phyloP scores from a whole-genome alignment of 2,329 filamentous ascomycete species.

The Cryphonectria nitschkei region DNA sequence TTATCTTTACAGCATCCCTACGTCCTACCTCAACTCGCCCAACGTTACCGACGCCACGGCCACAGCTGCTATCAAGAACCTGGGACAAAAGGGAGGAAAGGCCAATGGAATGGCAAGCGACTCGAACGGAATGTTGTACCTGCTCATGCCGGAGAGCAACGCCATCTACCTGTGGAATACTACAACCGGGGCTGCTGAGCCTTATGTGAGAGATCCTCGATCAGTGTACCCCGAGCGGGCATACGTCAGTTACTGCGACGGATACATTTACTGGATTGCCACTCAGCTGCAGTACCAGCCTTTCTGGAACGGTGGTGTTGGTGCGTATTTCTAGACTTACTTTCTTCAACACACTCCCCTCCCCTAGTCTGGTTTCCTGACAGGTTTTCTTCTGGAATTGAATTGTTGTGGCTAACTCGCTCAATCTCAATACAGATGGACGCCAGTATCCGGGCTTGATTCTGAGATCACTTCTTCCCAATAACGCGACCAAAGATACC shows the following conservation, averaged over 20 bases:
- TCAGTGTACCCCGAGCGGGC: constrained; percentile 4
- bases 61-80: not conserved
- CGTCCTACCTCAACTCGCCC: constrained; percentile 9
- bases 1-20: constrained; percentile 1
- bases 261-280: constrained; percentile 7
- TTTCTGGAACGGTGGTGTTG: not conserved
- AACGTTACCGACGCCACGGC: not conserved
- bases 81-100: constrained; percentile 7
- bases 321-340: not conserved
- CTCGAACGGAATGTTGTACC: not conserved
- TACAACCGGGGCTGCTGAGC: not conserved
- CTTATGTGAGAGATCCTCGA: not conserved
- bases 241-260: constrained; percentile 4
- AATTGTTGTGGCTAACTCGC: not conserved
- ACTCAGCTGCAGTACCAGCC: not conserved
- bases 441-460: not conserved
- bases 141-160: constrained; percentile 9
- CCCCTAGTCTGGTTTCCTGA: not conserved
- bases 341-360: not conserved
- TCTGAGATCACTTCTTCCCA: not conserved
- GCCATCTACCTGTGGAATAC: constrained; percentile 6
- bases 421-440: not conserved
- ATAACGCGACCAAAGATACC: constrained; percentile 3
- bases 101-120: constrained; percentile 1
- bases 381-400: not conserved